A percentile compares a stretch with the other conserved stretches of the same genome.
Conservation (phyloP, 805 yeast species). For the Ogataea minuta region DNA sequence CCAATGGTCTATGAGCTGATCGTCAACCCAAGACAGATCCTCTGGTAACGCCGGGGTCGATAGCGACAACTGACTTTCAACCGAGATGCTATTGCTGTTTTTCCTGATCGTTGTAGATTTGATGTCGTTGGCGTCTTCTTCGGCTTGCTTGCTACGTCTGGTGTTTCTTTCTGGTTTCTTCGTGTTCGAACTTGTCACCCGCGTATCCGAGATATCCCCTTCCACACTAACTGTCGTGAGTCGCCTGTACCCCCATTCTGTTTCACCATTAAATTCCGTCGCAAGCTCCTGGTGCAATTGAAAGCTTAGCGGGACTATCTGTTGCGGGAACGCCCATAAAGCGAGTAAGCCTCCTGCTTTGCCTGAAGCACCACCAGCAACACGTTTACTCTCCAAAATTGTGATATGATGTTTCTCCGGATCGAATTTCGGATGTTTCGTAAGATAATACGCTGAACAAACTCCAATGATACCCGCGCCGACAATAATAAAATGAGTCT, state of each 20-base stretch:
- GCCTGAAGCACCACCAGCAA: slow-evolving; percentile 97
- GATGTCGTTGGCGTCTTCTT: slow-evolving; percentile 8
- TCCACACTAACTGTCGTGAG: slow-evolving; percentile 83
- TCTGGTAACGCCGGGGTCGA: slow-evolving; percentile 44
- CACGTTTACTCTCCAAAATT: slow-evolving; percentile 81
- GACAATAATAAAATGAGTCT: slow-evolving; percentile 76
- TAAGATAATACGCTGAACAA: slow-evolving; percentile 86
- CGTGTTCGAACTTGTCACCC: slow-evolving; percentile 4
- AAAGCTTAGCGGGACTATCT: slow-evolving; percentile 85
- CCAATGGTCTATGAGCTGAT: slow-evolving; percentile 65
- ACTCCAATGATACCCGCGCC: slow-evolving; percentile 98
- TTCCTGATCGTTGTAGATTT: slow-evolving; percentile 34
- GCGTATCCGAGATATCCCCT: slow-evolving; percentile 57
- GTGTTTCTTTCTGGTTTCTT: slow-evolving; percentile 6
- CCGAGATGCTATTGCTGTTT: slow-evolving; percentile 36
- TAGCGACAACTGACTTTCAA: slow-evolving; percentile 25
- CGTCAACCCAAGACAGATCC: slow-evolving; percentile 75
- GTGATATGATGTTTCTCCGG: slow-evolving; percentile 76
- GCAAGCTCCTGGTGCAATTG: slow-evolving; percentile 81
- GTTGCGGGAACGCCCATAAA: slow-evolving; percentile 95
- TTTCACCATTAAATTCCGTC: slow-evolving; percentile 74
- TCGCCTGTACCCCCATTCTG: slow-evolving; percentile 90
- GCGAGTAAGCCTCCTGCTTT: slow-evolving; percentile 97
- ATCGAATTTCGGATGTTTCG: slow-evolving; percentile 78
- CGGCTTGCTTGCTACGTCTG: slow-evolving; percentile 5